A percentile compares a stretch with the other conserved stretches of the same genome.
phyloP scores from a whole-genome alignment of 345 rosid genomes.

The Populus nigra region DNA sequence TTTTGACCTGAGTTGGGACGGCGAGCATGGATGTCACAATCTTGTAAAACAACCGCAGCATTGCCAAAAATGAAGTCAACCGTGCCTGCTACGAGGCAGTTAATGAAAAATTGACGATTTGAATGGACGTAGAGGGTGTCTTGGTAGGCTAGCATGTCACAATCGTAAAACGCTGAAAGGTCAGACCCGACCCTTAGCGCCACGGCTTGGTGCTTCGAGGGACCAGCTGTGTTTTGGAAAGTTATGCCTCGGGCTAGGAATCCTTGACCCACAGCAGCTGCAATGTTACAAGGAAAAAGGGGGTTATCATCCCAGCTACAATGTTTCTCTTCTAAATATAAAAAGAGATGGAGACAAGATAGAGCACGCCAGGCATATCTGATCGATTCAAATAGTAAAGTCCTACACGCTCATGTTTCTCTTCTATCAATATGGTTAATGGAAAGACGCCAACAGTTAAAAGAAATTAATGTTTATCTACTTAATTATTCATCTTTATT shows the following conservation, averaged over 20 bases:
- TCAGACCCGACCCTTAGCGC: conserved; percentile 78
- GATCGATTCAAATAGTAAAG: background rate
- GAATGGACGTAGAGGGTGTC: conserved; percentile 75
- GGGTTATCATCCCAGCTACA: background rate
- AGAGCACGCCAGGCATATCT: background rate
- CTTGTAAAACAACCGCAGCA: conserved; percentile 53
- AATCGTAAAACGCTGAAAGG: conserved; percentile 70
- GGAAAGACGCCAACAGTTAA: no score
- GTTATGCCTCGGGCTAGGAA: conserved; percentile 73
- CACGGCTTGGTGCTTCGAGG: conserved; percentile 72
- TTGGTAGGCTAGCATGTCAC: conserved; percentile 74
- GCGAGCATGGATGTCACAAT: conserved; percentile 93
- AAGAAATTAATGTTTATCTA: background rate
- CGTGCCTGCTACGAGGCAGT: conserved; percentile 65
- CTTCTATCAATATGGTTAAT: background rate
- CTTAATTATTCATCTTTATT: background rate
- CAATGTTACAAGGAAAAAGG: background rate
- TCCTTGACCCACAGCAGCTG: conserved; percentile 78
- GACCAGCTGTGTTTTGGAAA: conserved; percentile 80
- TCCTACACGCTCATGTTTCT: background rate
- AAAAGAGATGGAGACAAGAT: background rate
- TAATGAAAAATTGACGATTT: conserved; percentile 67
- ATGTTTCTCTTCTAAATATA: background rate
- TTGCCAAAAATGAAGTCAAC: conserved; percentile 89
- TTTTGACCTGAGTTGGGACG: conserved; percentile 77